Evolutionary conservation across 768 basidiomycete genomes (phyloP), one percentile per base, ranked within the genome.

Genomic region (Russula sp.): DNA sequence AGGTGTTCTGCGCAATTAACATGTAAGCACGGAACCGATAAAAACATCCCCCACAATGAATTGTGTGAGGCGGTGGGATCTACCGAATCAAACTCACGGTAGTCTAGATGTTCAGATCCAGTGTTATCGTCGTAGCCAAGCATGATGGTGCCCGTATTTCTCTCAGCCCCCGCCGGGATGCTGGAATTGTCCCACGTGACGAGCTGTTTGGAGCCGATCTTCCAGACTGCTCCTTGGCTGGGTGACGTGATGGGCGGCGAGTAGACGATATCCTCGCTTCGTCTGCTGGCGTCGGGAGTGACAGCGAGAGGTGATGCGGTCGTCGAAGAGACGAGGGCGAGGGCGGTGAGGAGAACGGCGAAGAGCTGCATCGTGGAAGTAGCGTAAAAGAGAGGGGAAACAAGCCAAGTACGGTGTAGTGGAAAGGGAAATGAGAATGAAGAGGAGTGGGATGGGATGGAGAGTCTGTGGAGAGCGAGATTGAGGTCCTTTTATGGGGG

Each of bases 281-380:
- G 67, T 16, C 36, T 36, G 36, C 28, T n/a, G 32, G 30, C 8
- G 30, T 32, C 22, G 36, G 8, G n/a, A 24, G 42, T 5, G 38
- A 24, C 18, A 22, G 6, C 26, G 53, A 54, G 1, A 36, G 57
- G 61, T 4, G 38, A 52, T 22, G 65, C 60, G 49, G 40, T 62
- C 36, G 57, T 50, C 3, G 67, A 52, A 32, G 46, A 53, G 16
- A 49, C 61, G 28, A 62, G 38, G n/a, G 48, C 57, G 52, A 66
- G 57, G 13, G 49, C 53, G 1, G 61, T 30, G 28, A 62, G 24
- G 34, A 68, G 52, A 28, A 40, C 18, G 49, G 57, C 14, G 49
- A 68, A 42, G 67, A 67, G 30, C 28, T 62, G 54, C 67, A 68
- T 68, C 1, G 16, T 24, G 20, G 30, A 26, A 16, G 44, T 9